phyloP scores from a whole-genome alignment of 306 rosid genomes.

The Lathyrus sativus region DNA sequence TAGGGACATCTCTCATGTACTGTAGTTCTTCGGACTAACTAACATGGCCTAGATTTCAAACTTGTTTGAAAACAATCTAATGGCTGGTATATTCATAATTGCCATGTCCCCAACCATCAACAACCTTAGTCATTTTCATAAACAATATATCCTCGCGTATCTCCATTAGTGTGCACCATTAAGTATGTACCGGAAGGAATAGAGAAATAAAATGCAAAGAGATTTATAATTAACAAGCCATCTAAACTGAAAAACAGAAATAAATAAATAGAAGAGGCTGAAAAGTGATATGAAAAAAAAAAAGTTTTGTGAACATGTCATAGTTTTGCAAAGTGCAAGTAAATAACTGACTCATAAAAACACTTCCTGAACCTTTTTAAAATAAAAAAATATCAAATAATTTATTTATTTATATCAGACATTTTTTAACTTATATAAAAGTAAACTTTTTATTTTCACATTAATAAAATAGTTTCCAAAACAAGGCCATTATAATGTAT shows the following conservation, averaged over 20 bases:
- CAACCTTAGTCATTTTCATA: constrained; percentile 32
- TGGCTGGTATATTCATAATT: constrained; percentile 52
- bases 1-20: not conserved
- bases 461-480: not conserved
- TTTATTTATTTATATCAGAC: not conserved
- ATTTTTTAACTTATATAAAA: not conserved
- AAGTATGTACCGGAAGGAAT: not conserved
- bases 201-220: not conserved
- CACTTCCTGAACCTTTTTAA: no score
- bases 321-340: no score
- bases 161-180: not conserved
- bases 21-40: not conserved
- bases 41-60: constrained; percentile 47
- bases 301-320: not conserved
- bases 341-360: no score
- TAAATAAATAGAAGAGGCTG: no score
- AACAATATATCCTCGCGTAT: not conserved
- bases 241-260: not conserved
- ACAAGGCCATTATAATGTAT: no score
- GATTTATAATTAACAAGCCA: not conserved
- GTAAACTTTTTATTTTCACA: not conserved
- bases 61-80: constrained; percentile 33
- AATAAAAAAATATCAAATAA: no score
- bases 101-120: constrained; percentile 49
- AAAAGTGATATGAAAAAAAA: not conserved